Base-by-base conservation (phyloP, 805 yeast species). In the Clavispora carvajalis region DNA sequence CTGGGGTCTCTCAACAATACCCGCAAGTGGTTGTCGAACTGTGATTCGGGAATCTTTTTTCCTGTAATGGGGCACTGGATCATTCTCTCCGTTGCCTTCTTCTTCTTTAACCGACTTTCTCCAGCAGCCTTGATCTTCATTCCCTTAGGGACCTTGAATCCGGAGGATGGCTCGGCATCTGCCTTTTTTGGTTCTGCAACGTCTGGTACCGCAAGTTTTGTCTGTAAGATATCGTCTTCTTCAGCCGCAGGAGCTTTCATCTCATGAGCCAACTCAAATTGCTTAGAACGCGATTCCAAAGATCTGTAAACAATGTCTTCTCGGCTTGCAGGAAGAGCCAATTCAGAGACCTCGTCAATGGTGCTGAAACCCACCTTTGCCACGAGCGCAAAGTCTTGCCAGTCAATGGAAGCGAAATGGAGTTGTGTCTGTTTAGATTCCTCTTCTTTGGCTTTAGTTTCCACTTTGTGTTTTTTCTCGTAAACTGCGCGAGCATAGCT, bases 21-120 rank as follows among this genome's bases (percentile, higher is more conserved):
- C 44, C 77, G 74, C 49, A 90, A 67, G 57, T 91, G 97, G 45
- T 73, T 74, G 44, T 77, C 82, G 55, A 84, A 87, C 46, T 81
- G 67, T 31, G 73, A 69, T 50, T 85, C 93, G 0, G 90, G 83
- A 1, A 90, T 74, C 54, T 73, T 53, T 52, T 79, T 73, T 1
- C 82, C 82, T 0, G 96, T 85, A 30, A 85, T 67, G n/a, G 96
- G 96, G 55, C 96, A 87, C 47, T 68, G 73, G 30, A 89, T 73
- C 35, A 65, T 48, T 7, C 58, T 63, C 42, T 63, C 73, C 7
- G 44, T 34, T 8, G 24, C 36, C 10, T 30, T 30, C 36, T 45
- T 44, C 33, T 46, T 65, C 57, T 58, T 73, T 54, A 48, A 54
- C 52, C 95, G 63, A 1, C 88, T 73, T 39, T 81, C 80, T 3